Evolutionary conservation across 208 protist genomes (phyloP).

Genomic region (Trichomonas vaginalis): DNA sequence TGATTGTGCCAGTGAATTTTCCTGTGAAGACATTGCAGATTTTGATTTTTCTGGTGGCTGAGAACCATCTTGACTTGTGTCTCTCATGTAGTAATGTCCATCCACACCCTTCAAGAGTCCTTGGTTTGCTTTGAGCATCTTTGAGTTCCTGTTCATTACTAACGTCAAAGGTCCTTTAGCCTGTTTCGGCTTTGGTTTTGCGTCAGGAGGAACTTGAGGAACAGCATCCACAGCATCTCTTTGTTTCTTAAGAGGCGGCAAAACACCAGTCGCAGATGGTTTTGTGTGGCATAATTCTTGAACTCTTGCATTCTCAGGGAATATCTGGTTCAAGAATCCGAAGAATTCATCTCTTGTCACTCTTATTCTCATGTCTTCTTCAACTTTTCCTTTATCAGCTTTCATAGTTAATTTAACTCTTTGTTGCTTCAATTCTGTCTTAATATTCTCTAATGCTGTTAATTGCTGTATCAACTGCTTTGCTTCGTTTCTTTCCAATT

Average conservation of each 20-base stretch:
- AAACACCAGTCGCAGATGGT: not conserved
- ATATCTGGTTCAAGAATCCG: not conserved
- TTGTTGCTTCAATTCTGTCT: not conserved
- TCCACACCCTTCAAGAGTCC: not conserved
- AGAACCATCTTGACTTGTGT: not conserved
- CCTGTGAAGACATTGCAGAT: not conserved
- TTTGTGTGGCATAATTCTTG: not conserved
- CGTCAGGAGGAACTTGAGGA: not conserved
- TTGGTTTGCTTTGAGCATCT: not conserved
- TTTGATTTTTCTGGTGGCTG: not conserved
- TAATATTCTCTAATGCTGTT: not conserved
- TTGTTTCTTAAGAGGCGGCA: not conserved
- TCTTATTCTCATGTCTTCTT: not conserved
- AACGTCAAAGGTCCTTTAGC: not conserved
- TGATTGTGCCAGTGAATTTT: not conserved
- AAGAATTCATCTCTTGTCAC: conserved; percentile 1
- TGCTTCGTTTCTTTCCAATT: not conserved
- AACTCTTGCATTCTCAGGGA: not conserved
- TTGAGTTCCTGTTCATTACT: not conserved
- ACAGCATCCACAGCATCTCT: not conserved
- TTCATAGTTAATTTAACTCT: not conserved
- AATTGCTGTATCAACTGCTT: not conserved
- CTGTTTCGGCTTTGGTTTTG: not conserved
- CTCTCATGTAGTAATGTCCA: conserved; percentile 6
- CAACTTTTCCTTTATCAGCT: not conserved